Percentiles rank a stretch among this genome's conserved stretches.
Conservation (phyloP, 1,284 basidiomycete species). For the Ganoderma lucidum region DNA sequence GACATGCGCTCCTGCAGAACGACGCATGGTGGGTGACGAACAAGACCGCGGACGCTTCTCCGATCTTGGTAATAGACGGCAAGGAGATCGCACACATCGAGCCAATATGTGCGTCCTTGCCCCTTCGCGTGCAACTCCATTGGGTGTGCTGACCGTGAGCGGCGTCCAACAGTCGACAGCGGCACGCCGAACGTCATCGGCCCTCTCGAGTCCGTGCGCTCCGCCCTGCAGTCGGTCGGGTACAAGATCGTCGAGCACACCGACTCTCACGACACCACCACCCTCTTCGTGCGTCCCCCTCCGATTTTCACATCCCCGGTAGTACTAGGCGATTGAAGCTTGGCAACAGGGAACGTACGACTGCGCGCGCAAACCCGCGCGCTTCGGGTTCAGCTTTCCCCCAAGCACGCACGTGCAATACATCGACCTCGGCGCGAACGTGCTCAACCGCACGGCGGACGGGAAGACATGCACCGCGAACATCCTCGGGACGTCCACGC, state of each 20-base stretch:
- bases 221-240: conserved; percentile 12
- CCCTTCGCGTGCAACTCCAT: not conserved
- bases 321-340: not conserved
- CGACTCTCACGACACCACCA: conserved; percentile 17
- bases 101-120: conserved; percentile 15
- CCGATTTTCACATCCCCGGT: not conserved
- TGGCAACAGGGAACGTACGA: conserved; percentile 29
- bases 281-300: conserved; percentile 16
- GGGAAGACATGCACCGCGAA: conserved; percentile 29
- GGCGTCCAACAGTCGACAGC: conserved; percentile 21
- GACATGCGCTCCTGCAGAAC: not conserved
- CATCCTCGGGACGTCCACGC: conserved; percentile 29
- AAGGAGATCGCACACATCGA: conserved; percentile 18
- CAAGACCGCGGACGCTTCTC: conserved; percentile 17
- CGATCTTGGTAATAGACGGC: conserved; percentile 22
- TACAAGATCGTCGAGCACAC: conserved; percentile 29
- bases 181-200: conserved; percentile 30
- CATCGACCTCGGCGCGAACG: conserved; percentile 28
- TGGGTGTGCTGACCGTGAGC: not conserved
- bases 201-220: conserved; percentile 17
- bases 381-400: conserved; percentile 32
- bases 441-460: conserved; percentile 32
- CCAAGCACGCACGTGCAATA: conserved; percentile 28
- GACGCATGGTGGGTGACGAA: conserved; percentile 24
- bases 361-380: conserved; percentile 25